Percentiles rank a stretch among this genome's conserved stretches.
Evolutionary conservation across 257 asterid species (phyloP).

Genomic region (Buddleja alternifolia): DNA sequence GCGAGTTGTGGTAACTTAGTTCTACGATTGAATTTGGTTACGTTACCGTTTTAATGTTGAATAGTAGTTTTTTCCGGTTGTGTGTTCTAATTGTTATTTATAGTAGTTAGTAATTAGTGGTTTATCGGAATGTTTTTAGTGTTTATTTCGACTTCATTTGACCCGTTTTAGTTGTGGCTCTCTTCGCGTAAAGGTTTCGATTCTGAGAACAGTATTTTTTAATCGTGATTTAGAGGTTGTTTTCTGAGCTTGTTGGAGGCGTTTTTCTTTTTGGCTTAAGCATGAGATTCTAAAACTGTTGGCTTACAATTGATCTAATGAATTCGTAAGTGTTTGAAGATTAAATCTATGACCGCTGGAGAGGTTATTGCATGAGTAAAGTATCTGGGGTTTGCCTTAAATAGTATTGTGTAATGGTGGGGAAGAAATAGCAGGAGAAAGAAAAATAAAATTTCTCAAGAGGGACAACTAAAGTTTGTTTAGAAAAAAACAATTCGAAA

Average conservation of each 20-base stretch:
- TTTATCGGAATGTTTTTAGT: not conserved
- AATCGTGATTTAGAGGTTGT: conserved; percentile 6
- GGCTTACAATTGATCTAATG: not conserved
- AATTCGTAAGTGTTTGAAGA: not conserved
- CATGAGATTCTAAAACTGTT: too few species aligned
- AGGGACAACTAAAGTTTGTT: too few species aligned
- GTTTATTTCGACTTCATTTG: not conserved
- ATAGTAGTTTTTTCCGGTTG: not conserved
- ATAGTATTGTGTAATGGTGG: too few species aligned
- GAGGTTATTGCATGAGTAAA: not conserved
- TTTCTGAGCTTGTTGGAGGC: not conserved
- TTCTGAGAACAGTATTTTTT: not conserved
- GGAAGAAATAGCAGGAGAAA: too few species aligned
- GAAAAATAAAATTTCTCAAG: too few species aligned
- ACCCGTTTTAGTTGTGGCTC: conserved; percentile 1
- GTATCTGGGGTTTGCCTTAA: not conserved
- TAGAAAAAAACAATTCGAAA: too few species aligned
- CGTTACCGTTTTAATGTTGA: not conserved
- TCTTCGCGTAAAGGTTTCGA: not conserved
- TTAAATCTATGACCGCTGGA: not conserved
- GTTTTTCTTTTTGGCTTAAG: too few species aligned
- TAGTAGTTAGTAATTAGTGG: not conserved
- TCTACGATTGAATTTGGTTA: conserved; percentile 8
- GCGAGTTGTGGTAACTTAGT: not conserved
- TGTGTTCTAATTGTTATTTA: conserved; percentile 15